phyloP scores from a whole-genome alignment of 805 yeast species.

The Nakazawaea anatomiae region DNA sequence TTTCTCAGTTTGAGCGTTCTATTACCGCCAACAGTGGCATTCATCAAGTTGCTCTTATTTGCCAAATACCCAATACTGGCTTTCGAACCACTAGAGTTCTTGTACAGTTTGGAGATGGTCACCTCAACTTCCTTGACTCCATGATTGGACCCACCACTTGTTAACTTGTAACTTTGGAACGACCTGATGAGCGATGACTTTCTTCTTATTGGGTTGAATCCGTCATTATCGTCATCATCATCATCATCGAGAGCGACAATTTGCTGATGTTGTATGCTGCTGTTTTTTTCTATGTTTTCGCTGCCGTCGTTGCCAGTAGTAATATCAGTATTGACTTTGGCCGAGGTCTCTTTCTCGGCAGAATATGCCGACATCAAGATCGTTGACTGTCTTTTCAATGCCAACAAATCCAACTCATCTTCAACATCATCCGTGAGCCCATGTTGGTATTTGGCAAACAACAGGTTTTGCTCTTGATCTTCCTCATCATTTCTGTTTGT shows the following conservation, averaged over 20 bases:
- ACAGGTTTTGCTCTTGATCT: conserved; percentile 21
- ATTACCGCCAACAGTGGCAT: neutral
- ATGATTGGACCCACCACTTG: conserved; percentile 23
- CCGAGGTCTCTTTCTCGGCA: neutral
- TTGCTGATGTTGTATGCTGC: neutral
- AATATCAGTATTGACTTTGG: neutral
- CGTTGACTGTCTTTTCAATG: conserved; percentile 31
- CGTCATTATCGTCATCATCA: conserved; percentile 27
- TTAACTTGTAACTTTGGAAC: conserved; percentile 29
- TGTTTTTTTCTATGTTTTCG: neutral
- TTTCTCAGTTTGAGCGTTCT: conserved; percentile 6
- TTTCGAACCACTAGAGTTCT: conserved; percentile 47
- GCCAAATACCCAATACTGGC: conserved; percentile 56
- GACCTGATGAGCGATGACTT: conserved; percentile 32
- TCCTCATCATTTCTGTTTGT: conserved; percentile 25
- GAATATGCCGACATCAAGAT: conserved; percentile 20
- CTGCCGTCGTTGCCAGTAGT: conserved; percentile 15
- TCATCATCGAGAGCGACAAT: conserved; percentile 11
- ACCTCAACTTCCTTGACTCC: conserved; percentile 41
- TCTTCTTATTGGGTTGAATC: conserved; percentile 32
- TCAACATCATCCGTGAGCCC: conserved; percentile 30
- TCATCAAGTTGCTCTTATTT: conserved; percentile 16
- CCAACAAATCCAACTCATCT: conserved; percentile 29
- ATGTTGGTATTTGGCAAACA: conserved; percentile 28
- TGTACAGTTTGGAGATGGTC: conserved; percentile 46